These are phyloP conservation scores for Lentinula raphanica DNA, from an alignment of 768 basidiomycete genomes.

Conservation along the genomic window DNA sequence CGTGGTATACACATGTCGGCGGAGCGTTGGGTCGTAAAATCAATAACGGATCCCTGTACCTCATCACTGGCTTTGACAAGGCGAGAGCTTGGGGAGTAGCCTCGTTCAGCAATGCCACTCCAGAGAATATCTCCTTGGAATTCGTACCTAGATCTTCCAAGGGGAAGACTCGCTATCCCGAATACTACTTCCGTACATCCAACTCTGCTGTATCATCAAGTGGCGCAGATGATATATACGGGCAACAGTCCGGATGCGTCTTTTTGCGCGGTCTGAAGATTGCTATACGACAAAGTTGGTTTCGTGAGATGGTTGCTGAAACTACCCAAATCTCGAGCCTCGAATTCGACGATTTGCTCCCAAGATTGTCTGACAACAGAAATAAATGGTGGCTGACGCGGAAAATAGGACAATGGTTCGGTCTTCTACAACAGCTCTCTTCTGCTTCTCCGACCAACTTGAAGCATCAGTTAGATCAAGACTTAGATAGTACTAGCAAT, in stretches of 20 bases:
- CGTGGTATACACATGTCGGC: neutral
- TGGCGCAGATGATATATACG: neutral
- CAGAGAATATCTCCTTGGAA: neutral
- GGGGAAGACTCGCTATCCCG: neutral
- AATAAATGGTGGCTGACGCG: no score
- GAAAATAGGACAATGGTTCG: no score
- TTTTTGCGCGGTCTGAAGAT: constrained; percentile 4
- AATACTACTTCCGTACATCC: neutral
- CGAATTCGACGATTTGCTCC: neutral
- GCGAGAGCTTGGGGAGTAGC: neutral
- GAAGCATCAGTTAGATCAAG: no score
- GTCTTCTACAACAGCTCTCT: no score
- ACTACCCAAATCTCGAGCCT: neutral
- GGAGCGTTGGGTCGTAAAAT: neutral
- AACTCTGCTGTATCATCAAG: neutral
- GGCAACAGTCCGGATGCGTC: neutral
- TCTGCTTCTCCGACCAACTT: no score
- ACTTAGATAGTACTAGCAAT: no score
- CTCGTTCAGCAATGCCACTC: neutral
- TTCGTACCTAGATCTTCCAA: neutral
- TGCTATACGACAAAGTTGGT: neutral
- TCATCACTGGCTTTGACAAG: constrained; percentile 1
- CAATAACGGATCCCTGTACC: neutral
- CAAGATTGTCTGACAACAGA: no score
- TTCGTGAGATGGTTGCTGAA: neutral